These are phyloP conservation scores for Saccharum officinarum DNA, from an alignment of 176 grass and related monocot genomes.

Conservation along the genomic window DNA sequence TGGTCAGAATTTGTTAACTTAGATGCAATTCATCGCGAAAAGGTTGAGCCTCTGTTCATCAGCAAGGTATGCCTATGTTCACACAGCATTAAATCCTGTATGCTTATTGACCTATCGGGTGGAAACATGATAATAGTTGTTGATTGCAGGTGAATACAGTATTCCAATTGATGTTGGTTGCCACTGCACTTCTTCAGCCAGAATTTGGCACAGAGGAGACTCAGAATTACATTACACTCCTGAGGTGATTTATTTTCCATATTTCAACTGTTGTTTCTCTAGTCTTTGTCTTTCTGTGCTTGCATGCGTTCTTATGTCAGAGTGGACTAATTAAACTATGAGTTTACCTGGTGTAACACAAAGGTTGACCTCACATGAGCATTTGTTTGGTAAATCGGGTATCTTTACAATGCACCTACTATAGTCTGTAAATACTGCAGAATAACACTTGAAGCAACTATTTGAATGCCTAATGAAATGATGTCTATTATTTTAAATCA, in stretches of 20 bases:
- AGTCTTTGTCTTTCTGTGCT: neutral
- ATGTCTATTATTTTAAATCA: conserved; percentile 16
- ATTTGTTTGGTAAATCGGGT: conserved; percentile 5
- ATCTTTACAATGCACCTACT: neutral
- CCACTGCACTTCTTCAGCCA: conserved; percentile 82
- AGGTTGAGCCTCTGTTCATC: conserved; percentile 90
- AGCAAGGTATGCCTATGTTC: conserved; percentile 71
- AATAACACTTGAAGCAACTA: conserved; percentile 13
- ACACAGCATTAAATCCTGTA: conserved; percentile 22
- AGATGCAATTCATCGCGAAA: conserved; percentile 61
- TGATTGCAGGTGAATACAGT: conserved; percentile 79
- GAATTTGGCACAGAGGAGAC: conserved; percentile 82
- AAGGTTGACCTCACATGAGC: neutral
- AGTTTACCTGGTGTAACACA: conserved; percentile 1
- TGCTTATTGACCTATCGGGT: conserved; percentile 9
- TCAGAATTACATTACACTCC: conserved; percentile 59
- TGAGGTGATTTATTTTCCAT: conserved; percentile 52
- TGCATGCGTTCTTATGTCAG: neutral
- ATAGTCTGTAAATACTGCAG: neutral
- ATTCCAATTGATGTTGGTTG: conserved; percentile 92
- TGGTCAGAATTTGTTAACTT: conserved; percentile 93
- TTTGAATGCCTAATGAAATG: neutral
- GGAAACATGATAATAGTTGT: conserved; percentile 32
- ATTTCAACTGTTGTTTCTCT: neutral
- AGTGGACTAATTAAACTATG: neutral